Base-by-base conservation (phyloP, 2,329 filamentous ascomycete species). In the Ambrosiella cleistominuta region DNA sequence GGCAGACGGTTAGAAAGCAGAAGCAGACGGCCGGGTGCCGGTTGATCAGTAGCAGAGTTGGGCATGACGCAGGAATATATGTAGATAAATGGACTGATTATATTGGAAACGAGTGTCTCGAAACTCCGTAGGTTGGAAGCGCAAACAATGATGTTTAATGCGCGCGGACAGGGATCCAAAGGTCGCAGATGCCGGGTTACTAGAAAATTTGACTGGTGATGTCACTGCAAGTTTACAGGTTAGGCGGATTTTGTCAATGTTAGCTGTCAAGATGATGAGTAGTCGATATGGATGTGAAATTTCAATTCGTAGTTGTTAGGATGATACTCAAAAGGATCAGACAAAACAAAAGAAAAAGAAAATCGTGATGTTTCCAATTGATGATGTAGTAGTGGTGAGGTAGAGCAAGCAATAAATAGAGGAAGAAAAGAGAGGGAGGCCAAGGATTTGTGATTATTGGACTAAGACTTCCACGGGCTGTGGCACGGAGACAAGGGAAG, bases 1-100 rank as follows among this genome's bases (percentile, higher is more conserved):
- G 93, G 91, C 47, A 97, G 78, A 57, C 93, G 87, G 69, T 98
- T 98, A 40, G 91, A 96, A 65, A 96, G 83, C 53, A 97, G 82
- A 56, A 96, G 79, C 57, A 96, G 77, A 62, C 80, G 73, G 62
- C 75, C 75, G 6, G 70, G 67, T 39, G 66, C 66, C 52, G 67
- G 66, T 54, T 66, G 65, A 60, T 68, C 65, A 60, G 70, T 66
- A 55, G 68, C 66, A 61, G 66, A 65, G 56, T 64, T 66, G 39
- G 71, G 68, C 71, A 73, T 72, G 56, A 57, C 69, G 57, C 45
- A 52, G 45, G 47, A 40, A 19, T 27, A 27, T 27, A 27, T 27
- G 4, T 27, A 27, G 27, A 27, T 27, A 27, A 27, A 27, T 27
- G 27, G 4, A 5, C 27, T 5, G 27, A 27, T 27, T 27, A 15